Evolutionary conservation across 225 moss, liverwort and hornwort genomes (phyloP).

Genomic region (Marchantia polymorpha): DNA sequence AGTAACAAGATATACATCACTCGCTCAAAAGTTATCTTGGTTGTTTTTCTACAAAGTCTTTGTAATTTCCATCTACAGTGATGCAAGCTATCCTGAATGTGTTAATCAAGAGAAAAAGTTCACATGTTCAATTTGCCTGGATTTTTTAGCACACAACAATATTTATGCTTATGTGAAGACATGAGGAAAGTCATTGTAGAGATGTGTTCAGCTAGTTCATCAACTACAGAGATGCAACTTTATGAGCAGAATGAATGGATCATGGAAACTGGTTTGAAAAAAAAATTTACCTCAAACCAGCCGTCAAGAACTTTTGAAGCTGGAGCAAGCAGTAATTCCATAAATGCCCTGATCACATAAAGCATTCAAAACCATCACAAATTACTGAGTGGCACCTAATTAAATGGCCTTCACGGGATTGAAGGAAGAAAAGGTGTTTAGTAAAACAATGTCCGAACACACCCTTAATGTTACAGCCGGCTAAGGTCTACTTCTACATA

Average conservation of each 20-base stretch:
- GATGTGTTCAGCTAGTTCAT: background rate
- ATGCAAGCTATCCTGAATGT: too few species aligned
- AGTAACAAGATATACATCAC: too few species aligned
- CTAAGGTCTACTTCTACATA: background rate
- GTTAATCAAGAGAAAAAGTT: too few species aligned
- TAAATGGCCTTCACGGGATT: background rate
- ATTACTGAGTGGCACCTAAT: background rate
- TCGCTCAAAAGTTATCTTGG: too few species aligned
- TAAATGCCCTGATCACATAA: constrained; percentile 57
- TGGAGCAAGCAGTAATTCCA: constrained; percentile 86
- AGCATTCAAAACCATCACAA: background rate
- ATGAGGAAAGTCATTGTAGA: background rate
- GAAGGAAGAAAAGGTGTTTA: background rate
- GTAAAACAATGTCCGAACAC: too few species aligned
- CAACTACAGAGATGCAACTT: background rate
- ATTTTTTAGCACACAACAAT: background rate
- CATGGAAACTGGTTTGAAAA: background rate
- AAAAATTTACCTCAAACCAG: constrained; percentile 77
- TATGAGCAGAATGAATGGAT: background rate
- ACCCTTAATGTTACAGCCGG: background rate
- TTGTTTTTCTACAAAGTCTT: too few species aligned
- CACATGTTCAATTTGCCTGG: background rate
- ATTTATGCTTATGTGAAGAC: background rate
- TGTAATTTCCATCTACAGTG: too few species aligned
- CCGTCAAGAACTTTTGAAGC: constrained; percentile 88